A percentile compares a stretch with the other conserved stretches of the same genome.
Conservation (phyloP, 2,329 filamentous ascomycete genomes). For the Ambrosiella beaveri region DNA sequence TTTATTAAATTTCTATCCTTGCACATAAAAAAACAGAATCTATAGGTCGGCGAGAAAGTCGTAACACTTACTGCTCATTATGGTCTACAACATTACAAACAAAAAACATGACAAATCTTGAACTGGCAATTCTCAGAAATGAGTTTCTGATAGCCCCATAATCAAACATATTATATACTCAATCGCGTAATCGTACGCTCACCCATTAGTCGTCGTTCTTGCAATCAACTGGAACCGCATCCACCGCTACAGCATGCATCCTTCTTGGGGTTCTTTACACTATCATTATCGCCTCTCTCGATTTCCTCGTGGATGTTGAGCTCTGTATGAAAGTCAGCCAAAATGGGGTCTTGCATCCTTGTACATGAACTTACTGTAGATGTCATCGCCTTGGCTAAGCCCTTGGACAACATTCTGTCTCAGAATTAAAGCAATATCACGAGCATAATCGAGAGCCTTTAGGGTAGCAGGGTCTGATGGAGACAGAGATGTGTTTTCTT, state of each 20-base stretch:
- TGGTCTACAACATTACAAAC: background rate
- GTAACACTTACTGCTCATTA: background rate
- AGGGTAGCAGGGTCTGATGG: conserved; percentile 39
- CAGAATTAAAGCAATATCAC: conserved; percentile 67
- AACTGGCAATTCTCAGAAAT: background rate
- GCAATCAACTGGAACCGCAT: conserved; percentile 11
- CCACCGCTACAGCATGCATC: background rate
- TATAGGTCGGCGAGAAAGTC: background rate
- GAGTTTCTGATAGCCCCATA: background rate
- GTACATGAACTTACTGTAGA: conserved; percentile 39
- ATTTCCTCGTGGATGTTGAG: conserved; percentile 80
- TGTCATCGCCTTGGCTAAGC: conserved; percentile 30
- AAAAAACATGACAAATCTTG: background rate
- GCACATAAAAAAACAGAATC: background rate
- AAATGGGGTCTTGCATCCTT: background rate
- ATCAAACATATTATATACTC: background rate
- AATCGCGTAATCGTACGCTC: background rate
- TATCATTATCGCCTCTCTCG: conserved; percentile 85
- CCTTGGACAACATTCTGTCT: conserved; percentile 82
- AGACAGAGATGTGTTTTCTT: conserved; percentile 42
- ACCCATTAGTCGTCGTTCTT: background rate
- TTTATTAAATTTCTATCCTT: background rate
- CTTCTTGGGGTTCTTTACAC: conserved; percentile 39
- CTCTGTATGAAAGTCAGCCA: conserved; percentile 31
- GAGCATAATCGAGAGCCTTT: conserved; percentile 57